A percentile compares a stretch with the other conserved stretches of the same genome.
These are phyloP conservation scores for Fagus crenata DNA, from an alignment of 306 rosid genomes.

Conservation along the genomic window DNA sequence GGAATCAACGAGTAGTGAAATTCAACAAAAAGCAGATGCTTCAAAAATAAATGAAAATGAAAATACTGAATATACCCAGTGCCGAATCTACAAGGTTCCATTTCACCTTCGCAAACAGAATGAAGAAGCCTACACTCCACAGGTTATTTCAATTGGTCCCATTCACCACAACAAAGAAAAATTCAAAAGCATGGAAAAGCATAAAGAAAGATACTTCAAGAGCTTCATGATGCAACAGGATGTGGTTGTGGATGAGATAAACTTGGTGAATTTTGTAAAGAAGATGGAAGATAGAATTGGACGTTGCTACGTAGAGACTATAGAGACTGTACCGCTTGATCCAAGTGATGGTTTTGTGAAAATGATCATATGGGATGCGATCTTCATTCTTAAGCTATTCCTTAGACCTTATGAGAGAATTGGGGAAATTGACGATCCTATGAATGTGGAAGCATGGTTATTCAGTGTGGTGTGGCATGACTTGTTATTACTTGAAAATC, in stretches of 20 bases:
- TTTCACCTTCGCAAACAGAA: conserved; percentile 16
- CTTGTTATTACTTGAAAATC: too few relatives aligned
- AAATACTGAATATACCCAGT: too few relatives aligned
- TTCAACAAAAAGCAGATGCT: too few relatives aligned
- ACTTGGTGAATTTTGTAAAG: background rate
- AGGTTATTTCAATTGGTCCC: conserved; percentile 15
- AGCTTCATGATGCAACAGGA: background rate
- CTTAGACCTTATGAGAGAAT: too few relatives aligned
- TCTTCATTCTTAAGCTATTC: background rate
- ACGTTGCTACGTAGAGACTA: conserved; percentile 29
- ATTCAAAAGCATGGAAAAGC: conserved; percentile 32
- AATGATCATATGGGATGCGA: background rate
- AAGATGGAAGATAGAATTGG: background rate
- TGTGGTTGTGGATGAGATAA: too few relatives aligned
- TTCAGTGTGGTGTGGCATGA: too few relatives aligned
- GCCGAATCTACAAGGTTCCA: conserved; percentile 41
- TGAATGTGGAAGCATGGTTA: too few relatives aligned
- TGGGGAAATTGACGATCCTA: too few relatives aligned
- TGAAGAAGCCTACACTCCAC: background rate
- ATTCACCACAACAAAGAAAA: conserved; percentile 10
- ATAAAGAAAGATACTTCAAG: conserved; percentile 26
- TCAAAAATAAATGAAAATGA: too few relatives aligned
- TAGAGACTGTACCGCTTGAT: background rate
- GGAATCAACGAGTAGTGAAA: too few relatives aligned
- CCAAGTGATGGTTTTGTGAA: background rate